These are phyloP conservation scores for Podila epigama DNA, from an alignment of 192 early-diverging fungal genomes.

Conservation along the genomic window DNA sequence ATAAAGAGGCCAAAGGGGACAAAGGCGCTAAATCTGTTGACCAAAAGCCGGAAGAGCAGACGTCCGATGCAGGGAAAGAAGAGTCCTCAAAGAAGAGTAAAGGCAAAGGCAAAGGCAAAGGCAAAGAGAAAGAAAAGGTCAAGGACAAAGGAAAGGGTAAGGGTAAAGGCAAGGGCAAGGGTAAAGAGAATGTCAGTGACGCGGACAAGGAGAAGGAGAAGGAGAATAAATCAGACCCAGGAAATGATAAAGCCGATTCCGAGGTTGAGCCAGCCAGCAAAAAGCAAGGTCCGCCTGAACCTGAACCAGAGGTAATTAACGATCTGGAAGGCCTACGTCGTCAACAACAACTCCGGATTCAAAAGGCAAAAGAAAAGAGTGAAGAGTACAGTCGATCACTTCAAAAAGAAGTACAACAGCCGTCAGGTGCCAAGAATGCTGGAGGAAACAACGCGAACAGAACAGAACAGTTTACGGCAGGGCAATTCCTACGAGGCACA, in stretches of 20 bases:
- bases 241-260: background rate
- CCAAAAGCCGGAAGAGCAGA: background rate
- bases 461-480: too few species aligned
- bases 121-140: background rate
- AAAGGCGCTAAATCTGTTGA: background rate
- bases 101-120: background rate
- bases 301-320: constrained; percentile 8
- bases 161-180: too few species aligned
- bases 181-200: background rate
- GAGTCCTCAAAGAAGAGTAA: background rate
- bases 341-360: background rate
- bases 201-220: background rate
- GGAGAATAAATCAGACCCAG: background rate
- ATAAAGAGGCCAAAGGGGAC: background rate
- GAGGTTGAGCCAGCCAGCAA: background rate
- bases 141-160: too few species aligned
- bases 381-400: constrained; percentile 4
- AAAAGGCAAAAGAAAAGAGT: constrained; percentile 13
- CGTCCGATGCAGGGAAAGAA: background rate
- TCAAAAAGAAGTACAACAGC: background rate
- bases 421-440: too few species aligned
- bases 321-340: constrained; percentile 13
- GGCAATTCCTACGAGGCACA: too few species aligned
- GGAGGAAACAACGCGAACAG: too few species aligned
- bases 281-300: background rate